These are phyloP conservation scores for Fragaria vesca DNA, from an alignment of 306 rosid species.

Conservation along the genomic window DNA sequence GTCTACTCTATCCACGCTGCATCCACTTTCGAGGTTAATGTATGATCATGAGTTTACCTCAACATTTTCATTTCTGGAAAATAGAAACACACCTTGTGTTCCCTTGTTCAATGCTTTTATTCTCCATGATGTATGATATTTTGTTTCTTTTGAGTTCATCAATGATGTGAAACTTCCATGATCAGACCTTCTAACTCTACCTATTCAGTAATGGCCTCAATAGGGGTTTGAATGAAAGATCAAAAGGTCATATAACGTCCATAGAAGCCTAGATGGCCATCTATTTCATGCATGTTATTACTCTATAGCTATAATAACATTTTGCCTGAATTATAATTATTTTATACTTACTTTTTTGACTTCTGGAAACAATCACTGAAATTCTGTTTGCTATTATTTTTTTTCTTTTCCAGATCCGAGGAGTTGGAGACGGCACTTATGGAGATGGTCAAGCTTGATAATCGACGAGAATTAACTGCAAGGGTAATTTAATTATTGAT, in stretches of 20 bases:
- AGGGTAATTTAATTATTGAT: conserved; percentile 55
- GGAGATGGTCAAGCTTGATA: conserved; percentile 88
- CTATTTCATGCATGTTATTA: neutral
- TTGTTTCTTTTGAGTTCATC: conserved; percentile 17
- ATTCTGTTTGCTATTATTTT: conserved; percentile 17
- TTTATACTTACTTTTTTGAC: neutral
- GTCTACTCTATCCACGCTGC: conserved; percentile 18
- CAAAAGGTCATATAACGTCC: neutral
- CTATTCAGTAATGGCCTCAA: neutral
- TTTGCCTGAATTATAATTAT: neutral
- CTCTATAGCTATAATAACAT: neutral
- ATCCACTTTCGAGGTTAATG: conserved; percentile 11
- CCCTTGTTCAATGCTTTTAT: conserved; percentile 13
- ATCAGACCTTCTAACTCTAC: neutral
- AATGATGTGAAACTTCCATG: conserved; percentile 25
- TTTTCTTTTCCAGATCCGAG: conserved; percentile 67
- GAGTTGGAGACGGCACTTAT: conserved; percentile 91
- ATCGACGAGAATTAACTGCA: conserved; percentile 71
- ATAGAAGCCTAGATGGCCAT: neutral
- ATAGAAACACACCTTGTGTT: neutral
- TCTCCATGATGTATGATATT: conserved; percentile 10
- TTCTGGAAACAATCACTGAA: conserved; percentile 17
- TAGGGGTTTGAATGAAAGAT: neutral
- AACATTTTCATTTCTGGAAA: neutral
- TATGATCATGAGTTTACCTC: conserved; percentile 13